These are phyloP conservation scores for Mycena amicta DNA, from an alignment of 768 basidiomycete species.

Conservation along the genomic window DNA sequence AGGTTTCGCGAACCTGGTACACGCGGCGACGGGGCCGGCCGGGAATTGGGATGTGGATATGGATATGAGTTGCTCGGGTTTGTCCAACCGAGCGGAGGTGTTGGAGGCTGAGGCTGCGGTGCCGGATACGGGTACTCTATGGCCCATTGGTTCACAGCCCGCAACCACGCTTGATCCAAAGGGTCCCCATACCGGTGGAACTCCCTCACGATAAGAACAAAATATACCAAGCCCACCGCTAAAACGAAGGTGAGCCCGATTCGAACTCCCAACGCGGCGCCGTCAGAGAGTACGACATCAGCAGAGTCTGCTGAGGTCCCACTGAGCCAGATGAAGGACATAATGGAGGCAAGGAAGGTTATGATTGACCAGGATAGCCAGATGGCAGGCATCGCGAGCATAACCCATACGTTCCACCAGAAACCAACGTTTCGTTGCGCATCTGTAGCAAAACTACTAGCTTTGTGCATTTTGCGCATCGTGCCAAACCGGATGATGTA, in stretches of 20 bases:
- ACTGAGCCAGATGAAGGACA: slow-evolving; percentile 66
- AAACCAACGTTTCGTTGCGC: slow-evolving; percentile 13
- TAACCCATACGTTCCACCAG: slow-evolving; percentile 71
- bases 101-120: background rate
- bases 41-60: too few relatives aligned
- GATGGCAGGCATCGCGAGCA: slow-evolving; percentile 51
- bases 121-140: background rate
- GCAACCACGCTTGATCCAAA: slow-evolving; percentile 27
- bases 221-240: slow-evolving; percentile 54
- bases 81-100: background rate
- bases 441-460: slow-evolving; percentile 63
- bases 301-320: slow-evolving; percentile 40
- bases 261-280: slow-evolving; percentile 46
- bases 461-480: slow-evolving; percentile 70
- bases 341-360: slow-evolving; percentile 54
- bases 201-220: slow-evolving; percentile 51
- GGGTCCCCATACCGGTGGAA: slow-evolving; percentile 50
- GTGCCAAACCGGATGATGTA: slow-evolving; percentile 66
- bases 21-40: too few relatives aligned
- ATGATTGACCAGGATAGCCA: slow-evolving; percentile 48
- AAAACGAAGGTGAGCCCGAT: slow-evolving; percentile 52
- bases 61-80: too few relatives aligned
- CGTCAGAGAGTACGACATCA: slow-evolving; percentile 32
- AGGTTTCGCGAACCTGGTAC: too few relatives aligned
- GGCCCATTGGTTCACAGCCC: slow-evolving; percentile 17